Percentiles rank a stretch among this genome's conserved stretches.
phyloP scores from a whole-genome alignment of 768 basidiomycete species.

The Leccinum variicolor region DNA sequence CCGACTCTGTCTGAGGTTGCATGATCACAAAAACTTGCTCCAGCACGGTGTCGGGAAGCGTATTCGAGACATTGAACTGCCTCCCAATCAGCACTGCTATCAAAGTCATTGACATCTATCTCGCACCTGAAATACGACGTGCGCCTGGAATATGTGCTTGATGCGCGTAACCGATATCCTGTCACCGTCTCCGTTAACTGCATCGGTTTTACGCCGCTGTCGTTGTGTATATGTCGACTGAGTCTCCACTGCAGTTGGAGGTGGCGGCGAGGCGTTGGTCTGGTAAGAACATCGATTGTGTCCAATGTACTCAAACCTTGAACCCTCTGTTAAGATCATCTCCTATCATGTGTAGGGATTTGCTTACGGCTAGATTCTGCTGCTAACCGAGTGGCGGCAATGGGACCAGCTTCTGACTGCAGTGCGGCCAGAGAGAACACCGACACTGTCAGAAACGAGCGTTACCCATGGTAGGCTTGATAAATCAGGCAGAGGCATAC shows the following conservation, averaged over 20 bases:
- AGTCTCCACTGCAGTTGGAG: slow-evolving; percentile 79
- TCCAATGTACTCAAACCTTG: slow-evolving; percentile 84
- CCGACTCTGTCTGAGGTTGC: slow-evolving; percentile 71
- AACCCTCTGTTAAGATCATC: slow-evolving; percentile 5
- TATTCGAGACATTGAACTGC: slow-evolving; percentile 97
- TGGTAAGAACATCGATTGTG: slow-evolving; percentile 73
- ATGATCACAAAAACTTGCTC: slow-evolving; percentile 94
- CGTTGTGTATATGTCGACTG: slow-evolving; percentile 90
- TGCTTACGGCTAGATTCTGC: slow-evolving; percentile 81
- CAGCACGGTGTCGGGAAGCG: slow-evolving; percentile 90
- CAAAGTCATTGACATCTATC: not conserved
- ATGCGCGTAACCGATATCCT: slow-evolving; percentile 94
- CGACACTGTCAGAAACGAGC: slow-evolving; percentile 57
- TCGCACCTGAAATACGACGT: slow-evolving; percentile 93
- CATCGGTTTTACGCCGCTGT: slow-evolving; percentile 73
- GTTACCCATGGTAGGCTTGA: not conserved
- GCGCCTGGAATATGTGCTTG: slow-evolving; percentile 95
- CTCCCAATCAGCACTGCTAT: slow-evolving; percentile 5
- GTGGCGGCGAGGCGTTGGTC: slow-evolving; percentile 57
- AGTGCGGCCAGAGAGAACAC: slow-evolving; percentile 91
- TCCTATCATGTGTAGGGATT: slow-evolving; percentile 2
- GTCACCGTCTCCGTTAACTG: slow-evolving; percentile 96
- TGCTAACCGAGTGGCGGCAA: slow-evolving; percentile 72
- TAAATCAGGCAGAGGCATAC: slow-evolving; percentile 39
- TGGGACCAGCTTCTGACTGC: slow-evolving; percentile 77